phyloP scores from a whole-genome alignment of 2,329 filamentous ascomycete species.

The Ceratocystis diversiconidia region DNA sequence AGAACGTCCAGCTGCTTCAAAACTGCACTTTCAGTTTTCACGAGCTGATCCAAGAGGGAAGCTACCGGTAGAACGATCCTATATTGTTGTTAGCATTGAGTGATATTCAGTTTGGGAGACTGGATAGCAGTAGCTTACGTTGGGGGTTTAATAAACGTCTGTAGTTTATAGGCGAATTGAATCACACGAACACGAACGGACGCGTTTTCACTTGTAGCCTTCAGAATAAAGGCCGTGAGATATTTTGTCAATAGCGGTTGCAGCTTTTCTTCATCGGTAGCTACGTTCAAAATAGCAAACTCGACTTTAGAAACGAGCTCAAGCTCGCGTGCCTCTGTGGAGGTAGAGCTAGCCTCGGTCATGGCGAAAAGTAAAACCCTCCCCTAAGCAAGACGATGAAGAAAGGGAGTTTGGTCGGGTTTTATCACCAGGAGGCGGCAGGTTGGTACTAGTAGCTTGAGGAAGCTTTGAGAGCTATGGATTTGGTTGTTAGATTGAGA shows the following conservation, averaged over 20 bases:
- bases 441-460: no score
- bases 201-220: conserved; percentile 67
- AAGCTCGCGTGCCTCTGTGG: conserved; percentile 57
- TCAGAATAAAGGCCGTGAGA: conserved; percentile 68
- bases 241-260: conserved; percentile 65
- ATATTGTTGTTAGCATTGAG: conserved; percentile 7
- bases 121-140: conserved; percentile 27
- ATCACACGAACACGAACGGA: conserved; percentile 64
- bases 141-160: conserved; percentile 39
- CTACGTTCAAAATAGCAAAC: conserved; percentile 61
- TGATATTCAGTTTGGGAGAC: not conserved
- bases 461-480: no score
- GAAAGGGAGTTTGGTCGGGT: no score
- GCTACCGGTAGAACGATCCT: conserved; percentile 69
- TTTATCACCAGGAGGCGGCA: not conserved
- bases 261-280: conserved; percentile 72
- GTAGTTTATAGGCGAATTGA: conserved; percentile 37
- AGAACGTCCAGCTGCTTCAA: conserved; percentile 79
- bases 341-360: conserved; percentile 22
- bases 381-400: no score
- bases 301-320: conserved; percentile 74
- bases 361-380: conserved; percentile 22
- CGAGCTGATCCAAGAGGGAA: conserved; percentile 80
- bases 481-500: no score
- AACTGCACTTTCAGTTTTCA: conserved; percentile 54